A percentile compares a stretch with the other conserved stretches of the same genome.
Evolutionary conservation across 805 yeast species (phyloP).

Genomic region (Clavispora carvajalis): DNA sequence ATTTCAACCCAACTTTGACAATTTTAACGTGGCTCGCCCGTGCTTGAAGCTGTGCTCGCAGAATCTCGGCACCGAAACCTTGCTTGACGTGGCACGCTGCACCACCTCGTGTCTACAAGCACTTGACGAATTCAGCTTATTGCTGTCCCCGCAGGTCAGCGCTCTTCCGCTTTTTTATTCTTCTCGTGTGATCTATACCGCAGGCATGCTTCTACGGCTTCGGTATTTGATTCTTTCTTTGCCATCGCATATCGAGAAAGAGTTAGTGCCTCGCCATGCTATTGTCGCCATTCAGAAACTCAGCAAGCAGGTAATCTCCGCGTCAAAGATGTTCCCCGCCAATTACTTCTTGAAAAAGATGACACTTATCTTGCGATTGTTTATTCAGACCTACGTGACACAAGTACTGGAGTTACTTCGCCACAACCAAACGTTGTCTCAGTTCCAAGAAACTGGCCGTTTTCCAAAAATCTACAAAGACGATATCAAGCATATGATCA

Average conservation of each 20-base stretch:
- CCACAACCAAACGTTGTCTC: conserved; percentile 12
- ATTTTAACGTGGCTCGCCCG: conserved; percentile 5
- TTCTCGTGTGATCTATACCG: conserved; percentile 56
- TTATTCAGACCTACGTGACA: conserved; percentile 55
- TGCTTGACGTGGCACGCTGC: conserved; percentile 45
- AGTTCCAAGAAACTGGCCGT: neutral
- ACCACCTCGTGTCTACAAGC: conserved; percentile 50
- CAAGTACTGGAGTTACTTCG: conserved; percentile 39
- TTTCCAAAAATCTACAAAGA: conserved; percentile 7
- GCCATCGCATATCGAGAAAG: conserved; percentile 41
- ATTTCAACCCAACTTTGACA: conserved; percentile 48
- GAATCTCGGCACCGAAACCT: conserved; percentile 23
- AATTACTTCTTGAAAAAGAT: conserved; percentile 51
- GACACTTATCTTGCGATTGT: conserved; percentile 51
- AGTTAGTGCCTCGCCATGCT: conserved; percentile 44
- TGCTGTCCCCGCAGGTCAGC: conserved; percentile 44
- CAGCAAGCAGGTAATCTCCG: conserved; percentile 22
- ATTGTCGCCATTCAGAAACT: conserved; percentile 28
- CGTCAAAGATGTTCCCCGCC: conserved; percentile 23
- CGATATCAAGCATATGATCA: conserved; percentile 19
- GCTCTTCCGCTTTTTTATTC: conserved; percentile 53
- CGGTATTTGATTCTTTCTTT: conserved; percentile 51
- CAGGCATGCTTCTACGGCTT: conserved; percentile 56
- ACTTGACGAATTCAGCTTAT: conserved; percentile 42
- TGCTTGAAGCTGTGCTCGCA: conserved; percentile 7